phyloP scores from a whole-genome alignment of 148 eudicot species.

The Bassia scoparia region DNA sequence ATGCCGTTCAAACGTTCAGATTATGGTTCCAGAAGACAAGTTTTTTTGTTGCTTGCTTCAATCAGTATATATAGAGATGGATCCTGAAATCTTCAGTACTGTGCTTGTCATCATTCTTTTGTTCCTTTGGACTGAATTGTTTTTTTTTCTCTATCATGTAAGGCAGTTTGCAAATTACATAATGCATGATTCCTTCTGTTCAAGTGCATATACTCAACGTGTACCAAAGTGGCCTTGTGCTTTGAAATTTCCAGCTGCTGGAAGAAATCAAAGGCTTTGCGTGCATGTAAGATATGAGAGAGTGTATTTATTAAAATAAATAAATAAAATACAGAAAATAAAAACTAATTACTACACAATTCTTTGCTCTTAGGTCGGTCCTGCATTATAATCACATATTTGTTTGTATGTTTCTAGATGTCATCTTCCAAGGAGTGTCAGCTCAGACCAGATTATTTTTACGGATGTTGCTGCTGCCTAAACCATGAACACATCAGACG shows the following conservation, averaged over 20 bases:
- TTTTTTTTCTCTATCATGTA: not conserved
- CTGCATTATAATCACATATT: not conserved
- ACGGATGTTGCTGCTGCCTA: conserved; percentile 94
- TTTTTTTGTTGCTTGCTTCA: conserved; percentile 93
- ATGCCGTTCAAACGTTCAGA: conserved; percentile 70
- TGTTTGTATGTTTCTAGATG: conserved; percentile 46
- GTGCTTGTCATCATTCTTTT: conserved; percentile 32
- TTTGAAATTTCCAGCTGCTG: conserved; percentile 91
- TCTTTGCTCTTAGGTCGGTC: not conserved
- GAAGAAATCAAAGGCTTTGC: conserved; percentile 80
- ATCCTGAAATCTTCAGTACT: conserved; percentile 74
- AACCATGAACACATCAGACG: conserved; percentile 85
- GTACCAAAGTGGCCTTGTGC: conserved; percentile 95
- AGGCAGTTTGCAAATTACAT: conserved; percentile 5
- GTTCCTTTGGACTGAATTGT: not conserved
- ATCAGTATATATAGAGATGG: conserved; percentile 97
- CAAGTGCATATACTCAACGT: conserved; percentile 90
- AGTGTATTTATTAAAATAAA: not conserved
- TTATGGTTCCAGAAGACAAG: conserved; percentile 90
- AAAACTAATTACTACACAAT: not conserved
- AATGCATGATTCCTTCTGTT: not conserved
- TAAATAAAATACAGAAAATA: too few relatives aligned
- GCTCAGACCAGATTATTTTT: conserved; percentile 79
- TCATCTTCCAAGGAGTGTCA: conserved; percentile 82
- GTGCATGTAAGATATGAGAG: conserved; percentile 53